Conservation (phyloP, 805 yeast genomes). For the Cyberlindnera euphorbiiphila region DNA sequence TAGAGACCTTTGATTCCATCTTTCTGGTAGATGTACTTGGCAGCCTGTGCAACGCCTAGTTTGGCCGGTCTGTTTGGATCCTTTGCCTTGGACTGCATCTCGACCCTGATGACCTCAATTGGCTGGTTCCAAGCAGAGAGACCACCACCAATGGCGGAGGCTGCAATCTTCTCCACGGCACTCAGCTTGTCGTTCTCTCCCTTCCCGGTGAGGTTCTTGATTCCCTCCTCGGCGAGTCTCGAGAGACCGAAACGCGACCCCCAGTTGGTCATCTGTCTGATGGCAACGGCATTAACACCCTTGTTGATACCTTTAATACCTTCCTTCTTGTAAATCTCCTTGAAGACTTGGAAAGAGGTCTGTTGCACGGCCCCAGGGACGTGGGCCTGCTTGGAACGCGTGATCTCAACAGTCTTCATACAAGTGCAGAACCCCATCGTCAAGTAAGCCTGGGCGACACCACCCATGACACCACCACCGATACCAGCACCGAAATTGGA, state of each 20-base stretch:
- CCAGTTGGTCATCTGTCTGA: slow-evolving; percentile 98
- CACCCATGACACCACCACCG: slow-evolving; percentile 94
- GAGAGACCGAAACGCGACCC: slow-evolving; percentile 95
- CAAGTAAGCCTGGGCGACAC: slow-evolving; percentile 92
- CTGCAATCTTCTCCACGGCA: slow-evolving; percentile 76
- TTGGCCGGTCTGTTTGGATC: slow-evolving; percentile 97
- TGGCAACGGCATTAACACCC: slow-evolving; percentile 99
- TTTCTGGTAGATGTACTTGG: slow-evolving; percentile 74
- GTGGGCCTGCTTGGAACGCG: slow-evolving; percentile 74
- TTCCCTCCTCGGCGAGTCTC: slow-evolving; percentile 83
- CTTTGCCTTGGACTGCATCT: slow-evolving; percentile 92
- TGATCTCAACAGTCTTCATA: slow-evolving; percentile 98
- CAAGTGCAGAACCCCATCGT: slow-evolving; percentile 99
- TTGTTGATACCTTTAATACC: slow-evolving; percentile 94
- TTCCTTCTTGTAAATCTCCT: slow-evolving; percentile 76
- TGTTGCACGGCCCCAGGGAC: slow-evolving; percentile 65
- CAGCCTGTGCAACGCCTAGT: slow-evolving; percentile 69
- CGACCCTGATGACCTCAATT: slow-evolving; percentile 95
- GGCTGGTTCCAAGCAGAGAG: slow-evolving; percentile 99
- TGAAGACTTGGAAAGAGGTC: slow-evolving; percentile 81
- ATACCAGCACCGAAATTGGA: slow-evolving; percentile 81
- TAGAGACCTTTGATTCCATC: slow-evolving; percentile 89
- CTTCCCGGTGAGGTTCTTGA: slow-evolving; percentile 62
- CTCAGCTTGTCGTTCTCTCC: slow-evolving; percentile 55
- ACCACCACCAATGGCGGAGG: slow-evolving; percentile 94